These are phyloP conservation scores for Kuraishia ogatae DNA, from an alignment of 805 yeast genomes.

Conservation along the genomic window DNA sequence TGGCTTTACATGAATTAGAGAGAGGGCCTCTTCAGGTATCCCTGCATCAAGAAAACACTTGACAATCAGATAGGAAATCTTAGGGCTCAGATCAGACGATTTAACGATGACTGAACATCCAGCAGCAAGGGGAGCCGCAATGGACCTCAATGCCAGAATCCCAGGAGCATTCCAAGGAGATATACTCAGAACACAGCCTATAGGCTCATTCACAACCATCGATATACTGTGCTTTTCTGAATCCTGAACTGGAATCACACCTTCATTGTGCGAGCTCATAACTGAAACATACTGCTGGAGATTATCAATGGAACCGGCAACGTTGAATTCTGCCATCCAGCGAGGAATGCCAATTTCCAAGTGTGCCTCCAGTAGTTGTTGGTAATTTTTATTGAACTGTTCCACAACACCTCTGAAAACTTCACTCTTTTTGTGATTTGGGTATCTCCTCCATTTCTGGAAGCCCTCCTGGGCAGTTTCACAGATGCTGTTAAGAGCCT, in stretches of 20 bases:
- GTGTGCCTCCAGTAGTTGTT: slow-evolving; percentile 15
- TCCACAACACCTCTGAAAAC: slow-evolving; percentile 7
- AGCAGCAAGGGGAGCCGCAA: slow-evolving; percentile 36
- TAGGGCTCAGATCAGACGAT: slow-evolving; percentile 30
- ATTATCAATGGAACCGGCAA: slow-evolving; percentile 19
- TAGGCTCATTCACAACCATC: slow-evolving; percentile 26
- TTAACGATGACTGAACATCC: slow-evolving; percentile 38
- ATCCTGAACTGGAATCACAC: slow-evolving; percentile 13
- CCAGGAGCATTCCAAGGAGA: slow-evolving; percentile 45
- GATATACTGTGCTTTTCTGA: slow-evolving; percentile 7
- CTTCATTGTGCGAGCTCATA: slow-evolving; percentile 11
- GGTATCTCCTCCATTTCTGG: slow-evolving; percentile 9
- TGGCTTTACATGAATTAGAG: slow-evolving; percentile 23
- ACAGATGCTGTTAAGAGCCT: slow-evolving; percentile 6
- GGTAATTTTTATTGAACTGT: slow-evolving; percentile 6
- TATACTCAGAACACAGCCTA: slow-evolving; percentile 37
- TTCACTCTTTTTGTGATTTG: slow-evolving; percentile 6
- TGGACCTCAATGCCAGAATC: slow-evolving; percentile 27
- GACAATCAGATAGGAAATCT: slow-evolving; percentile 22
- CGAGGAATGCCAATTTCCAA: slow-evolving; percentile 25
- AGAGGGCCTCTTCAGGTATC: slow-evolving; percentile 26
- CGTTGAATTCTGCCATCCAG: slow-evolving; percentile 28
- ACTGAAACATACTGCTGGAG: slow-evolving; percentile 20
- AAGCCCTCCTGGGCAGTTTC: slow-evolving; percentile 10
- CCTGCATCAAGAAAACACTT: slow-evolving; percentile 29